Conservation (phyloP, 2,329 filamentous ascomycete genomes). For the Emergomyces africanus region DNA sequence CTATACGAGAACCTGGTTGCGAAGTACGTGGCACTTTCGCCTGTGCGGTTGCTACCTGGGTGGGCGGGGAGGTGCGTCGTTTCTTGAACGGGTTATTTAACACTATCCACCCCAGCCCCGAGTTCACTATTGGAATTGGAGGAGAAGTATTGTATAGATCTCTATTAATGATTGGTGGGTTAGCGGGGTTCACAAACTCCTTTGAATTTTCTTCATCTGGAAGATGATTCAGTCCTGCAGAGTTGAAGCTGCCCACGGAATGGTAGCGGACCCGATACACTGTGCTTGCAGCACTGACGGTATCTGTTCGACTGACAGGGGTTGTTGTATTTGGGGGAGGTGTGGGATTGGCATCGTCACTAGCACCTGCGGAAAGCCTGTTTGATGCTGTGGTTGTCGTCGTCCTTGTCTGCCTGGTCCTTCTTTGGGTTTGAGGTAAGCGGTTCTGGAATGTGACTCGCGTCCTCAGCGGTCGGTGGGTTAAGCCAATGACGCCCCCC, state of each 20-base stretch:
- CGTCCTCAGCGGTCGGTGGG: constrained; percentile 24
- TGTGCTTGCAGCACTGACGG: constrained; percentile 49
- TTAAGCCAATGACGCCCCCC: constrained; percentile 25
- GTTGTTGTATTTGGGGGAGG: constrained; percentile 39
- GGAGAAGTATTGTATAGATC: constrained; percentile 18
- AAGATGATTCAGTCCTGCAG: constrained; percentile 25
- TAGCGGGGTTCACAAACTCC: constrained; percentile 11
- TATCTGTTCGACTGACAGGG: constrained; percentile 48
- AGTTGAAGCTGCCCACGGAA: constrained; percentile 38
- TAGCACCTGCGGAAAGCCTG: constrained; percentile 7
- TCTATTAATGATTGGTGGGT: constrained; percentile 9
- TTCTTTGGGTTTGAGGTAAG: constrained; percentile 3
- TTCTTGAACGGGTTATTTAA: constrained; percentile 47
- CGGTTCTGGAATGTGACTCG: constrained; percentile 18
- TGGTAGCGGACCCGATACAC: constrained; percentile 53
- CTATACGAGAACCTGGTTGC: neutral
- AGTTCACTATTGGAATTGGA: constrained; percentile 19
- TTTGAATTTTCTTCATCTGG: constrained; percentile 18
- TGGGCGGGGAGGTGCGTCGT: constrained; percentile 44
- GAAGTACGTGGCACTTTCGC: constrained; percentile 27
- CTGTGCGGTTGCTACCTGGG: constrained; percentile 46
- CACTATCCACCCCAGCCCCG: constrained; percentile 34
- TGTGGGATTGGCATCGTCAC: constrained; percentile 18
- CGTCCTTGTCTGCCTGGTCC: neutral
- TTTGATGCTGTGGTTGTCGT: neutral